Evolutionary conservation across 192 early-diverging fungal species (phyloP).

Genomic region (Linnemannia schmuckeri): DNA sequence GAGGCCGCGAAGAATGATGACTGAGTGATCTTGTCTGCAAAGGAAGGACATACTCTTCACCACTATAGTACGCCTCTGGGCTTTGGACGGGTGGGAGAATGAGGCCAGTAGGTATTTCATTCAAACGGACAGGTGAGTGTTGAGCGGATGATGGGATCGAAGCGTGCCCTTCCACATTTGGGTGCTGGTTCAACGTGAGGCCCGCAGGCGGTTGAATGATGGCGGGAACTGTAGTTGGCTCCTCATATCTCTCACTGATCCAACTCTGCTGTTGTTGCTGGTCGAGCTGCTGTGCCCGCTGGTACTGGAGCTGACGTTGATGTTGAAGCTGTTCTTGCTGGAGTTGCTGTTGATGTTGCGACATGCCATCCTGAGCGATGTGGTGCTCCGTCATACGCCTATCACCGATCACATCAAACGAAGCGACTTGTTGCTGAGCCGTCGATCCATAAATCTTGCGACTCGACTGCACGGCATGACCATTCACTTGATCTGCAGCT

Average conservation of each 20-base stretch:
- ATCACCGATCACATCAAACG: not conserved
- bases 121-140: not conserved
- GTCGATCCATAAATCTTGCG: not conserved
- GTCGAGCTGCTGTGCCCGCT: not conserved
- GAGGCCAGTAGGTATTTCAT: not conserved
- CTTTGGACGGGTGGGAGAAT: not conserved
- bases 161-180: not conserved
- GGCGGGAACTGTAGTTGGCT: not conserved
- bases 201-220: not conserved
- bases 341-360: not conserved
- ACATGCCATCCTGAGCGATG: not conserved
- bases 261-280: constrained; percentile 1
- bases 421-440: not conserved
- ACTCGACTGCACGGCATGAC: not conserved
- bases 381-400: not conserved
- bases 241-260: not conserved
- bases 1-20: not conserved
- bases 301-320: not conserved
- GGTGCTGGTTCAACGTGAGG: not conserved
- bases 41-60: not conserved
- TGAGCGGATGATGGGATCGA: not conserved
- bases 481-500: not conserved
- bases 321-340: not conserved
- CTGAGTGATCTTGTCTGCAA: not conserved
- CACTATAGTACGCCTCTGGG: not conserved